Percentiles rank a stretch among this genome's conserved stretches.
These are phyloP conservation scores for Phytophthora constricta DNA, from an alignment of 352 stramenopile species.

Conservation along the genomic window DNA sequence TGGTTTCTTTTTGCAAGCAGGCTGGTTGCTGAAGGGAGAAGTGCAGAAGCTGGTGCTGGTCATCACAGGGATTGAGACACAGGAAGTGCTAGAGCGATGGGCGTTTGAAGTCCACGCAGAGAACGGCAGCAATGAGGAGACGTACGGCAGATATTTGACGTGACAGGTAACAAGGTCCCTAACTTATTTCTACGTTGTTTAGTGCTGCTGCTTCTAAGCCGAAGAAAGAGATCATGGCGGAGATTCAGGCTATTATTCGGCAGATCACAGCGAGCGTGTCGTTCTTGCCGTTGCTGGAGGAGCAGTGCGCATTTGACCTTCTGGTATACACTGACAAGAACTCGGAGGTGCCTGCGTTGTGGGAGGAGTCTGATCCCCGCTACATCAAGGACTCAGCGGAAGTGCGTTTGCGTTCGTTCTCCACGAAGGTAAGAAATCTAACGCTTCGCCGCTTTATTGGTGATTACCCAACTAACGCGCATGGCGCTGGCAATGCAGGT, in stretches of 20 bases:
- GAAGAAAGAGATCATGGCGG: slow-evolving; percentile 96
- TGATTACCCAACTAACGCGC: slow-evolving; percentile 21
- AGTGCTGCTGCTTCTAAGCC: slow-evolving; percentile 62
- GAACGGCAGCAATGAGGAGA: slow-evolving; percentile 39
- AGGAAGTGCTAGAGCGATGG: slow-evolving; percentile 98
- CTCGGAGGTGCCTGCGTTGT: slow-evolving; percentile 94
- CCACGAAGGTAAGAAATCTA: slow-evolving; percentile 90
- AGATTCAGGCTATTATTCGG: slow-evolving; percentile 99
- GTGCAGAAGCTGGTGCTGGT: slow-evolving; percentile 98
- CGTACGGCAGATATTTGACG: slow-evolving; percentile 2
- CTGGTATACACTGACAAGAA: slow-evolving; percentile 99
- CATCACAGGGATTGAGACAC: slow-evolving; percentile 96
- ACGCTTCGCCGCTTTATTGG: slow-evolving; percentile 16
- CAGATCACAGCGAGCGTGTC: slow-evolving; percentile 99
- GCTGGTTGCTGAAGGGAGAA: slow-evolving; percentile 95
- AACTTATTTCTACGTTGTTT: too few species aligned
- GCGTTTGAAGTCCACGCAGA: slow-evolving; percentile 96
- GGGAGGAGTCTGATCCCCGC: slow-evolving; percentile 98
- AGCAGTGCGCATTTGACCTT: slow-evolving; percentile 98
- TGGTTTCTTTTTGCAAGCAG: slow-evolving; percentile 35
- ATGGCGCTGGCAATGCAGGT: slow-evolving; percentile 65
- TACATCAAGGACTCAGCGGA: slow-evolving; percentile 98
- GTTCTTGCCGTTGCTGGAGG: slow-evolving; percentile 98
- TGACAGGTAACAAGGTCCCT: too few species aligned
- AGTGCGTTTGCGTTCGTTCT: slow-evolving; percentile 98